phyloP scores from a whole-genome alignment of 2,329 filamentous ascomycete genomes.

The Hysterium pulicare region DNA sequence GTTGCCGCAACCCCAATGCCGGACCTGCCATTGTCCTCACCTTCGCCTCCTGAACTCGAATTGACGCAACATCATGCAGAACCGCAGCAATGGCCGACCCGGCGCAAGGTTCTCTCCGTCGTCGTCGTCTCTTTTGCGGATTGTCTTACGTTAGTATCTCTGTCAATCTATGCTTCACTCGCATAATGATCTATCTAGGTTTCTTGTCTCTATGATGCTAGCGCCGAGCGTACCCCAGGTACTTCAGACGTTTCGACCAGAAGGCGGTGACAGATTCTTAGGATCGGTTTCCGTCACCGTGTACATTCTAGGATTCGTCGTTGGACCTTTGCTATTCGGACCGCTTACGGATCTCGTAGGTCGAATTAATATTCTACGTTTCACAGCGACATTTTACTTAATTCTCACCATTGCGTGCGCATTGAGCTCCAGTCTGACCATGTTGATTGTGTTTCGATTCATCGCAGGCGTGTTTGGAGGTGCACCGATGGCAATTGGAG shows the following conservation, averaged over 20 bases:
- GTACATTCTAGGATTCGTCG: slow-evolving; percentile 5
- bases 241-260: background rate
- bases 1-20: too few relatives aligned
- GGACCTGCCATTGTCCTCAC: too few relatives aligned
- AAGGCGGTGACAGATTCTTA: slow-evolving; percentile 2
- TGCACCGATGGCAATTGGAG: slow-evolving; percentile 12
- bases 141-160: too few relatives aligned
- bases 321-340: slow-evolving; percentile 3
- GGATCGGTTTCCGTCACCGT: slow-evolving; percentile 6
- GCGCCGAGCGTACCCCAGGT: slow-evolving; percentile 1
- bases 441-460: slow-evolving; percentile 17
- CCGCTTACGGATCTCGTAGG: slow-evolving; percentile 4
- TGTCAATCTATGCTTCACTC: too few relatives aligned
- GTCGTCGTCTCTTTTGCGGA: too few relatives aligned
- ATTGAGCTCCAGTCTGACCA: slow-evolving; percentile 10
- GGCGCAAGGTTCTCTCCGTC: too few relatives aligned
- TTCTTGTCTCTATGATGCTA: slow-evolving; percentile 5
- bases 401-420: slow-evolving; percentile 41
- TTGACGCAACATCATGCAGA: too few relatives aligned
- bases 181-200: too few relatives aligned
- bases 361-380: background rate
- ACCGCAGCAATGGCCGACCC: too few relatives aligned
- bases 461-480: slow-evolving; percentile 12
- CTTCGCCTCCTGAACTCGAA: too few relatives aligned
- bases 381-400: slow-evolving; percentile 38